Conservation (phyloP, 179 eudicot genomes). For the Nepenthes alata region DNA sequence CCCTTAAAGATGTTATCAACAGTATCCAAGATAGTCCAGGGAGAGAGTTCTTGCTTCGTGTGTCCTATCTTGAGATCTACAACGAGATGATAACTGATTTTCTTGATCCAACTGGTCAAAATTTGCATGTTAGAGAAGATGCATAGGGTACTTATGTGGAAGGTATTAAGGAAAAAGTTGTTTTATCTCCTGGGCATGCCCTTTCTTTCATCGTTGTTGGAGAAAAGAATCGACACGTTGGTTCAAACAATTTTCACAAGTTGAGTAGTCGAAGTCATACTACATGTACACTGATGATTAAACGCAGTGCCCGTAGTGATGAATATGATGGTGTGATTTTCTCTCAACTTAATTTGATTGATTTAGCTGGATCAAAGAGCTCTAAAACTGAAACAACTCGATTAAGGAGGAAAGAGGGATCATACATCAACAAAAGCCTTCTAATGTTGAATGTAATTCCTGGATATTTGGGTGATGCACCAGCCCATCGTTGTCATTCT, state of each 20-base stretch:
- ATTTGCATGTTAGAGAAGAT: constrained; percentile 69
- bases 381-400: constrained; percentile 39
- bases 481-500: no score
- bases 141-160: constrained; percentile 83
- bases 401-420: constrained; percentile 26
- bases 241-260: constrained; percentile 73
- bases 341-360: constrained; percentile 70
- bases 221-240: constrained; percentile 88
- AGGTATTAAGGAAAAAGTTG: constrained; percentile 88
- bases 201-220: constrained; percentile 80
- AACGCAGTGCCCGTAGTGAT: constrained; percentile 49
- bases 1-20: no score
- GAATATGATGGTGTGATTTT: constrained; percentile 46
- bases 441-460: no score
- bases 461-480: no score
- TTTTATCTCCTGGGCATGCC: constrained; percentile 82
- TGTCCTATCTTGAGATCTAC: no score
- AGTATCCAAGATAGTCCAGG: no score
- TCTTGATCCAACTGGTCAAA: constrained; percentile 84
- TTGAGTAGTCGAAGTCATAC: constrained; percentile 86
- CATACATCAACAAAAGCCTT: no score
- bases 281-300: constrained; percentile 62
- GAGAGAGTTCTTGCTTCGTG: no score
- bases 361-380: constrained; percentile 88
- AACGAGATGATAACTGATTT: constrained; percentile 73